Evolutionary conservation across 2,329 filamentous ascomycete species (phyloP), one percentile per base, ranked within the genome.

Genomic region (Alternaria brassicicola): DNA sequence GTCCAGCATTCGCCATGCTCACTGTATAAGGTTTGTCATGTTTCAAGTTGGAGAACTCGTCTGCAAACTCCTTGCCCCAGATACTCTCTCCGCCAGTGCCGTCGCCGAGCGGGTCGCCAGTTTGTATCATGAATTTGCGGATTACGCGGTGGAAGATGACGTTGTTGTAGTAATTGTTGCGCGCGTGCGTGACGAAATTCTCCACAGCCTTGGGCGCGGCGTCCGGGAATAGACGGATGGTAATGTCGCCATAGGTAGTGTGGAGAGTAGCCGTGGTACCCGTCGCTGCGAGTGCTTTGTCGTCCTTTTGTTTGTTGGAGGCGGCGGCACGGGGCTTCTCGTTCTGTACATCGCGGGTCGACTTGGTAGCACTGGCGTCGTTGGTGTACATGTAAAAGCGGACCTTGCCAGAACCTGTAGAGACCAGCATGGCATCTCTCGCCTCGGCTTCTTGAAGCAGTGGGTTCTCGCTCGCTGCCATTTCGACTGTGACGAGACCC

Each of bases 341-440:
- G 76, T 99, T 99, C 68, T 97, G 93, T 10, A 99, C 85, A 75
- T 99, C 95, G 66, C 95, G 88, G 33, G 89, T 89, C 21, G 66
- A 69, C 50, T 74, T 72, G 25, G 67, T 59, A 3, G 58, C 63
- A 62, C 92, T 90, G 35, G 89, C 86, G 36, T 97, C 91, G 76
- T 97, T 96, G 33, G 92, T 97, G 78, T 97, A 99, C 88, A 98
- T 93, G 84, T 97, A 99, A 80, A 99, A 99, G 38, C 96, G 90
- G 26, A 90, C 86, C 79, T 97, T 98, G 62, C 89, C 90, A 43
- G 91, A 89, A 0, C 89, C 94, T 0, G 95, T 98, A 9, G 86
- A 85, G 42, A 96, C 85, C 7, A 99, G 82, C 72, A 98, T 94
- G 0, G 96, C 93, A 74, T 99, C 95, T 61, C 93, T 86, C 19